A percentile compares a stretch with the other conserved stretches of the same genome.
phyloP scores from a whole-genome alignment of 2,329 filamentous ascomycete species.

The Stagonosporopsis chrysanthemi region DNA sequence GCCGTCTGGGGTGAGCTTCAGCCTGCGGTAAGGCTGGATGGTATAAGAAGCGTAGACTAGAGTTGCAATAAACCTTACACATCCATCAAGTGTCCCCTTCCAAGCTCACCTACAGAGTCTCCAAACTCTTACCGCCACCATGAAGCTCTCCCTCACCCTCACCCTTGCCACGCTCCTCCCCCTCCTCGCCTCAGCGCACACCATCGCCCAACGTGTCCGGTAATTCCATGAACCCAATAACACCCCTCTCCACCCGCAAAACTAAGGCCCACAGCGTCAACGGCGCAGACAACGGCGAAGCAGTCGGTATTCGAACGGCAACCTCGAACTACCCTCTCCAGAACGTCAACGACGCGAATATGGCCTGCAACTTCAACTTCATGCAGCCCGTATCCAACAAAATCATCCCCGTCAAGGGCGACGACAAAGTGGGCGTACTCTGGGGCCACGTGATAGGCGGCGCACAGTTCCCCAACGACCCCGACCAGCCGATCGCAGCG shows the following conservation, averaged over 20 bases:
- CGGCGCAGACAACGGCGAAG: conserved; percentile 56
- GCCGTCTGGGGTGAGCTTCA: neutral
- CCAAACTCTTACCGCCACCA: conserved; percentile 15
- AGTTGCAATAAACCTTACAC: neutral
- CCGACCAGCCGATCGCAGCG: conserved; percentile 59
- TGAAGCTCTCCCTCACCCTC: conserved; percentile 45
- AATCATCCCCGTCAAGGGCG: conserved; percentile 59
- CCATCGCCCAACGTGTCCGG: conserved; percentile 56
- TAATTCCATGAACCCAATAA: neutral
- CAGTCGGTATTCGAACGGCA: conserved; percentile 60
- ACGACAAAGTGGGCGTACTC: conserved; percentile 61
- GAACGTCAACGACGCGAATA: conserved; percentile 55
- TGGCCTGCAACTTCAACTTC: conserved; percentile 59
- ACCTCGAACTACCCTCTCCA: conserved; percentile 60
- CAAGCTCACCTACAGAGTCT: neutral
- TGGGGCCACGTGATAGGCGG: conserved; percentile 65
- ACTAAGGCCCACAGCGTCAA: conserved; percentile 29
- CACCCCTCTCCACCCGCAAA: neutral
- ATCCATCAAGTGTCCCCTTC: neutral
- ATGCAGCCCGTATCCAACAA: conserved; percentile 41
- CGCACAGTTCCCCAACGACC: conserved; percentile 55
- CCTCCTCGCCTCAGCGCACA: conserved; percentile 49
- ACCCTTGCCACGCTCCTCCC: conserved; percentile 38
- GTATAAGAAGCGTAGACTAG: conserved; percentile 1
- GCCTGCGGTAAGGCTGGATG: neutral